Conservation (phyloP, 495 filamentous ascomycete genomes). For the Aspergillus cristatus region DNA sequence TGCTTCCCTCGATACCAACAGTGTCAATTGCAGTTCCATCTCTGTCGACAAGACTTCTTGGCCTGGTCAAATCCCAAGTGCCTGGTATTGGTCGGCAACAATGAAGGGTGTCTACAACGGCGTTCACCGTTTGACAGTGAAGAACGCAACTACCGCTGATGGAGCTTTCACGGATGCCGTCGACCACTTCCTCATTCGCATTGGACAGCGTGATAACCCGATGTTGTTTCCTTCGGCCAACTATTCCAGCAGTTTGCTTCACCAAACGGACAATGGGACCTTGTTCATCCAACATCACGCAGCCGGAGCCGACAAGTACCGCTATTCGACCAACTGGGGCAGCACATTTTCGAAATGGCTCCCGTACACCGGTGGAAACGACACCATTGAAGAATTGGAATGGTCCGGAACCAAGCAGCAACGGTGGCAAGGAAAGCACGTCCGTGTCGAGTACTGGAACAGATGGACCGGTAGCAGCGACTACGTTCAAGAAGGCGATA, state of each 20-base stretch:
- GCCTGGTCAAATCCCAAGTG: constrained; percentile 43
- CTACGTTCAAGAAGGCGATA: constrained; percentile 56
- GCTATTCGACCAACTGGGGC: constrained; percentile 56
- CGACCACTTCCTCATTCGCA: constrained; percentile 49
- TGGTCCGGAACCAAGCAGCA: constrained; percentile 58
- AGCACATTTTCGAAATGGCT: constrained; percentile 52
- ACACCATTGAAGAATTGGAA: constrained; percentile 30
- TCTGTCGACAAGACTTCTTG: constrained; percentile 14
- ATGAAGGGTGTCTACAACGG: constrained; percentile 54
- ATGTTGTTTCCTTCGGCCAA: constrained; percentile 51
- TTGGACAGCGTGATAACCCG: constrained; percentile 49
- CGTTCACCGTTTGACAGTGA: constrained; percentile 53
- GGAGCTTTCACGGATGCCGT: constrained; percentile 36
- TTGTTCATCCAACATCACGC: constrained; percentile 51
- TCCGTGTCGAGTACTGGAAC: constrained; percentile 62
- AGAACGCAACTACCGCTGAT: constrained; percentile 37
- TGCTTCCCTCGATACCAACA: constrained; percentile 31
- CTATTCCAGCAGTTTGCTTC: constrained; percentile 46
- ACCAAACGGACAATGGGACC: constrained; percentile 25
- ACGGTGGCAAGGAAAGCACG: constrained; percentile 55
- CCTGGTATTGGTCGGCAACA: constrained; percentile 47
- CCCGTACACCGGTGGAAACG: constrained; percentile 42
- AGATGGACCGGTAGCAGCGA: constrained; percentile 53
- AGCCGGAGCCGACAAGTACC: constrained; percentile 54
- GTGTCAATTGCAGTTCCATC: constrained; percentile 34